Percentiles rank a stretch among this genome's conserved stretches.
Evolutionary conservation across 2,329 filamentous ascomycete species (phyloP).

Genomic region (Cercospora canescens): DNA sequence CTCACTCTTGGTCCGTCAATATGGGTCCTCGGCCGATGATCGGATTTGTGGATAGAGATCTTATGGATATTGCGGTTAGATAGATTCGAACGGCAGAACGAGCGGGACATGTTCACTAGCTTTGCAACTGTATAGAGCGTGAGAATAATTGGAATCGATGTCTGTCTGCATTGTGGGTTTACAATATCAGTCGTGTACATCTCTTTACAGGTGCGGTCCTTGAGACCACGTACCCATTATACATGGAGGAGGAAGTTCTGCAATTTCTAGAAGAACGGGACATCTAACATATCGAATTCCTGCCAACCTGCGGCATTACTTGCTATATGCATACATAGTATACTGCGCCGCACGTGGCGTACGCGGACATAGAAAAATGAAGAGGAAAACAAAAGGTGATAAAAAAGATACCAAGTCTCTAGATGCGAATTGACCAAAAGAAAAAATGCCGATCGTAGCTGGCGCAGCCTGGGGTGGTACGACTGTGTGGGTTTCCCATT

Average conservation of each 20-base stretch:
- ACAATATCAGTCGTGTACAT: no score
- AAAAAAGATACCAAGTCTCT: neutral
- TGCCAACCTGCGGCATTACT: neutral
- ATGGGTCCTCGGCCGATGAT: neutral
- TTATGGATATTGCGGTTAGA: neutral
- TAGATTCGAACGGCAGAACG: neutral
- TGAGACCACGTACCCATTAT: no score
- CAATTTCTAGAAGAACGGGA: no score
- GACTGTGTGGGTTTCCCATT: no score
- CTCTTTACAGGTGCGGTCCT: no score
- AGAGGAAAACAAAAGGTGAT: neutral
- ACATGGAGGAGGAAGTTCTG: no score
- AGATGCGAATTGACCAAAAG: neutral
- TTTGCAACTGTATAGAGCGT: no score
- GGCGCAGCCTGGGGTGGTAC: neutral
- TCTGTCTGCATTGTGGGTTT: no score
- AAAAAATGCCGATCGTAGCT: neutral
- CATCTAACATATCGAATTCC: neutral
- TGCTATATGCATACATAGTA: neutral
- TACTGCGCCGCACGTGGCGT: neutral
- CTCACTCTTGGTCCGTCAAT: no score
- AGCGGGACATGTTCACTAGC: no score
- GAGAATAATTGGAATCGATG: no score
- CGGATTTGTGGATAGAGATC: neutral
- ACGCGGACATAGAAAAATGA: neutral